Conservation (phyloP, 129 eudicot genomes). For the Centella asiatica region DNA sequence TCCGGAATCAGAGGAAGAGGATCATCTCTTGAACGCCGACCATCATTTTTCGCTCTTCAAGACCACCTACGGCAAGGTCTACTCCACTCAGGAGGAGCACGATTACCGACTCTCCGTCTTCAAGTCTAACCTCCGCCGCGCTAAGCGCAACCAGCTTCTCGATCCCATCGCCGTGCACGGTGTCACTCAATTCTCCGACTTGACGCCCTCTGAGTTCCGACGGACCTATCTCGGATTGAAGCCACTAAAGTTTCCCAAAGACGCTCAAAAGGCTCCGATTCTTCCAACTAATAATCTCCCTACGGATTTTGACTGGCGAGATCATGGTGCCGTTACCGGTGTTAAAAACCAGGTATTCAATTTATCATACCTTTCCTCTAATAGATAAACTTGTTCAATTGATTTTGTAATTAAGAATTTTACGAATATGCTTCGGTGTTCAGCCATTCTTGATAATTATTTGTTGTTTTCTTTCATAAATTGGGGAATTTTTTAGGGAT, state of each 20-base stretch:
- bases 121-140: conserved; percentile 78
- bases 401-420: background rate
- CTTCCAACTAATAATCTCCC: conserved; percentile 79
- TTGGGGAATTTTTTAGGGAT: conserved; percentile 36
- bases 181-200: conserved; percentile 78
- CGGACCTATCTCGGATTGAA: conserved; percentile 51
- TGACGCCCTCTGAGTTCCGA: conserved; percentile 72
- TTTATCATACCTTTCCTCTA: background rate
- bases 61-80: conserved; percentile 45
- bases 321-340: conserved; percentile 73
- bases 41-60: conserved; percentile 84
- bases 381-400: background rate
- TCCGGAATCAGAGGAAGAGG: conserved; percentile 28
- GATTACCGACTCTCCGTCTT: conserved; percentile 64
- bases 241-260: conserved; percentile 41
- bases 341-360: conserved; percentile 78
- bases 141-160: conserved; percentile 69
- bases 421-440: background rate
- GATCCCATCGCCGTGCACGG: conserved; percentile 92
- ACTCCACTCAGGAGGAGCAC: conserved; percentile 66
- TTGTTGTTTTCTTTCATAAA: background rate
- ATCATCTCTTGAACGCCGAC: conserved; percentile 59
- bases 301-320: conserved; percentile 81
- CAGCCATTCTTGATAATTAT: background rate
- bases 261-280: conserved; percentile 69